Conservation (phyloP, 2,329 filamentous ascomycete species). For the Botryotinia globosa region DNA sequence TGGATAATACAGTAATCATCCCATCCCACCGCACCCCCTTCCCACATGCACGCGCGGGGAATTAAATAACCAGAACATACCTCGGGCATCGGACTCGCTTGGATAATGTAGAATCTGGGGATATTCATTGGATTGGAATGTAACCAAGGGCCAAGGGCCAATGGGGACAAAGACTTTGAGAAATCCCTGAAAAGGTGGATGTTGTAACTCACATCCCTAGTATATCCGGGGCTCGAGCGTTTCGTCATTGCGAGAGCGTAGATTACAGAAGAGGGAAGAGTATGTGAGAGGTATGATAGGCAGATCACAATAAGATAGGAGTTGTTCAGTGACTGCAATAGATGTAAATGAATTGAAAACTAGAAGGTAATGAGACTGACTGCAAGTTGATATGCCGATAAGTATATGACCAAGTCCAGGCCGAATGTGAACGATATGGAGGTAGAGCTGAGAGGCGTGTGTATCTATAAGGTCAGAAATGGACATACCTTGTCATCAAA, state of each 20-base stretch:
- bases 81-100: background rate
- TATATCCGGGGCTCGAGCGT: background rate
- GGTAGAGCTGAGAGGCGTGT: background rate
- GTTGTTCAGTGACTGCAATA: background rate
- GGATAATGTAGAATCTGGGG: background rate
- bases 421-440: background rate
- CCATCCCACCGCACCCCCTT: background rate
- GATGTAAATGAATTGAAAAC: background rate
- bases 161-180: background rate
- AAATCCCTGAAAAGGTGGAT: background rate
- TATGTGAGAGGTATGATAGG: background rate
- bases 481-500: background rate
- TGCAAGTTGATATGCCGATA: background rate
- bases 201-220: background rate
- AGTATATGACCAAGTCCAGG: background rate
- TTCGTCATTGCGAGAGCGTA: background rate
- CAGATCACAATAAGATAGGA: background rate
- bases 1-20: background rate
- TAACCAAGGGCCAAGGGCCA: background rate
- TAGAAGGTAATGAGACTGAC: background rate
- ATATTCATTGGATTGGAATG: background rate
- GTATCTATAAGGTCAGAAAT: background rate
- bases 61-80: background rate
- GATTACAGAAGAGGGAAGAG: background rate
- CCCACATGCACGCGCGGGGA: background rate